Evolutionary conservation across 2,329 filamentous ascomycete genomes (phyloP).

Genomic region (Pezizomycotina sp.): DNA sequence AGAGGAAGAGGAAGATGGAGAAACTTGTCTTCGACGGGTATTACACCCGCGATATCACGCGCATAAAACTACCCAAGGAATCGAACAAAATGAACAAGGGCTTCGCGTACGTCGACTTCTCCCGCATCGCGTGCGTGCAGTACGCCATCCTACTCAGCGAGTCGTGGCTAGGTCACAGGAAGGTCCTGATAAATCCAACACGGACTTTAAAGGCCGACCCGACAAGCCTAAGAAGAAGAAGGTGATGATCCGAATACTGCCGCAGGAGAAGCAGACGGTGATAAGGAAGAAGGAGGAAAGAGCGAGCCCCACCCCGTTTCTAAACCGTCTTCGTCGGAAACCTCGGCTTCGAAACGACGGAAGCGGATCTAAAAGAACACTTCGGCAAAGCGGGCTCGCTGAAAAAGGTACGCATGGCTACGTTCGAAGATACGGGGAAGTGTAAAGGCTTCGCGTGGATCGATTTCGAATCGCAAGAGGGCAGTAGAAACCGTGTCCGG

Average conservation of each 20-base stretch:
- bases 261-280: conserved; percentile 27
- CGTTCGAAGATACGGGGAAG: conserved; percentile 91
- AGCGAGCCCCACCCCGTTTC: conserved; percentile 47
- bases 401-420: conserved; percentile 71
- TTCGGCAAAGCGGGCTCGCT: conserved; percentile 75
- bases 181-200: conserved; percentile 86
- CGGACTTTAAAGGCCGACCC: conserved; percentile 78
- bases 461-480: conserved; percentile 63
- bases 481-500: conserved; percentile 38
- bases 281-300: conserved; percentile 27
- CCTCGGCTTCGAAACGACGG: conserved; percentile 62
- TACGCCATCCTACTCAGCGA: conserved; percentile 79
- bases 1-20: conserved; percentile 1
- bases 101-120: conserved; percentile 92
- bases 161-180: conserved; percentile 56
- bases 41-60: conserved; percentile 57
- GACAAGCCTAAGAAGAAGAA: conserved; percentile 32
- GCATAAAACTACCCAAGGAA: conserved; percentile 65
- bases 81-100: conserved; percentile 58
- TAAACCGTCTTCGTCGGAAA: conserved; percentile 83
- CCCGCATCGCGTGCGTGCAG: conserved; percentile 48
- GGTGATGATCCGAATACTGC: too few species aligned
- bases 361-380: conserved; percentile 63
- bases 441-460: conserved; percentile 98
- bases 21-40: conserved; percentile 28